These are phyloP conservation scores for Piloderma croceum DNA, from an alignment of 768 basidiomycete species.

Conservation along the genomic window DNA sequence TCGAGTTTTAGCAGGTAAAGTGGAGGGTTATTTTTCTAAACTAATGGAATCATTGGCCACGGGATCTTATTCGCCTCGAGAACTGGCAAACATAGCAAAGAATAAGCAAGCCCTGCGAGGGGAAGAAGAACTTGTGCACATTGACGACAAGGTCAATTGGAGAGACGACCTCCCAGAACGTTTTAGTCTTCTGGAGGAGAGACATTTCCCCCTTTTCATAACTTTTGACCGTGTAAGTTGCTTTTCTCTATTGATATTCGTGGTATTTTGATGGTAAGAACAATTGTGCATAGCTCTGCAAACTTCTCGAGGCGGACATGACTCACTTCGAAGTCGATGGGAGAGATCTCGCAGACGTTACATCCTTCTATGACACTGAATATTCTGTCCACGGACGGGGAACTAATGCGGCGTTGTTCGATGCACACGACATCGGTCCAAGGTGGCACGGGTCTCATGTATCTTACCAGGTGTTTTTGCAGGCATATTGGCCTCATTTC, in stretches of 20 bases:
- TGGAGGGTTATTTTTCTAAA: slow-evolving; percentile 57
- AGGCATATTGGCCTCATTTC: slow-evolving; percentile 57
- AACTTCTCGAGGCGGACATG: no score
- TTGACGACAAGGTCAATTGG: slow-evolving; percentile 39
- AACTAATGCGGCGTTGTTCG: no score
- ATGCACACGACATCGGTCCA: no score
- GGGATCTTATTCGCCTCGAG: slow-evolving; percentile 29
- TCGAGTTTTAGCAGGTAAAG: slow-evolving; percentile 56
- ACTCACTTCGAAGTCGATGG: no score
- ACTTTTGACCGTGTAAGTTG: slow-evolving; percentile 54
- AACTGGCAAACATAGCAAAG: slow-evolving; percentile 29
- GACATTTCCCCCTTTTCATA: slow-evolving; percentile 65
- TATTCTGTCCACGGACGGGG: no score
- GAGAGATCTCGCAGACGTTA: no score
- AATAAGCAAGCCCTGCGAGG: slow-evolving; percentile 4
- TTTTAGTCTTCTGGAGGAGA: slow-evolving; percentile 52
- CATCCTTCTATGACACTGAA: no score
- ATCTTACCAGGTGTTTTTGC: slow-evolving; percentile 43
- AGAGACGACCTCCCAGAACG: slow-evolving; percentile 41
- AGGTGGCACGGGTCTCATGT: no score
- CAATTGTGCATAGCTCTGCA: no score
- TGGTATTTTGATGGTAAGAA: no score
- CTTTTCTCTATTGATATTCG: no score
- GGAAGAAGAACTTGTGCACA: slow-evolving; percentile 27
- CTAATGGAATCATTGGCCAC: slow-evolving; percentile 40